phyloP scores from a whole-genome alignment of 208 protist genomes.

The Balamuthia mandrillaris region DNA sequence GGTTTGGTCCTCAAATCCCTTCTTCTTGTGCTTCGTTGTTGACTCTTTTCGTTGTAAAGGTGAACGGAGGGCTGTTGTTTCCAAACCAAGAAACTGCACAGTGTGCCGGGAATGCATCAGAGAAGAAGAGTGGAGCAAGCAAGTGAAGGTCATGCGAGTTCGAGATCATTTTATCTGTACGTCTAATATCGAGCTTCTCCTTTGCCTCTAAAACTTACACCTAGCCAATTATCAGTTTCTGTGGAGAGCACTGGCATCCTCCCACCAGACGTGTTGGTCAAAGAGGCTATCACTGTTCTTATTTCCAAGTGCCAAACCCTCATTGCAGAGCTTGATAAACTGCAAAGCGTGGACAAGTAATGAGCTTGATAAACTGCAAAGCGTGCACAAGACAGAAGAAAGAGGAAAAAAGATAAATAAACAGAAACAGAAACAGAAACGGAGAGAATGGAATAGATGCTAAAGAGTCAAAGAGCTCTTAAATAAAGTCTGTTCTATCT shows the following conservation, averaged over 20 bases:
- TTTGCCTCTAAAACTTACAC: background rate
- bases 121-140: constrained; percentile 62
- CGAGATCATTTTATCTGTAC: constrained; percentile 81
- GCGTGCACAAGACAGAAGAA: too few relatives aligned
- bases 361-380: too few relatives aligned
- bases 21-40: background rate
- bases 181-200: background rate
- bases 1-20: background rate
- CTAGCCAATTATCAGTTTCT: constrained; percentile 25
- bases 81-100: constrained; percentile 86
- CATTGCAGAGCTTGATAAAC: background rate
- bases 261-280: constrained; percentile 24
- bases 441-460: too few relatives aligned
- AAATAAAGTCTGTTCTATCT: too few relatives aligned
- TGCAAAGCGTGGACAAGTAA: background rate
- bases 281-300: constrained; percentile 31
- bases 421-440: too few relatives aligned
- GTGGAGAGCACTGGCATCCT: constrained; percentile 44
- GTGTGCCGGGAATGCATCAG: constrained; percentile 95
- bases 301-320: constrained; percentile 30
- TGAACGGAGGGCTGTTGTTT: constrained; percentile 59
- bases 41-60: background rate
- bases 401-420: too few relatives aligned
- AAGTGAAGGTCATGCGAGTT: constrained; percentile 61
- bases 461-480: too few relatives aligned